These are phyloP conservation scores for Lotus japonicus DNA, from an alignment of 306 rosid genomes.

Conservation along the genomic window DNA sequence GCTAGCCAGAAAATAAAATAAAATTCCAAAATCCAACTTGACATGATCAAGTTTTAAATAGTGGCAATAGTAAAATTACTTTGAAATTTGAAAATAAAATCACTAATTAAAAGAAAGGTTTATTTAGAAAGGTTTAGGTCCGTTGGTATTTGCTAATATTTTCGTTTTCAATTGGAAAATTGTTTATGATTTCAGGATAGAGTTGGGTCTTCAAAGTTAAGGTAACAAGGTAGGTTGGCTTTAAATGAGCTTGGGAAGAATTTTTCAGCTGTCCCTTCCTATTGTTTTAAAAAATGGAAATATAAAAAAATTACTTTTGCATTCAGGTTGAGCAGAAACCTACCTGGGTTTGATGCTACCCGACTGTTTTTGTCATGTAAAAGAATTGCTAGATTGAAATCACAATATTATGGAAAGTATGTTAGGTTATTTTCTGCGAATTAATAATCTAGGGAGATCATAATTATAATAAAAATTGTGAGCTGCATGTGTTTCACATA, in stretches of 20 bases:
- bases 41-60: not conserved
- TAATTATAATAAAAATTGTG: slow-evolving; percentile 1
- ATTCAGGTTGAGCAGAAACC: not conserved
- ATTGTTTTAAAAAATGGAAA: not conserved
- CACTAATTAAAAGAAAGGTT: not conserved
- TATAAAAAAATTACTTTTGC: not conserved
- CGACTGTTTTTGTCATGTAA: not conserved
- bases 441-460: not conserved
- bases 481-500: not conserved
- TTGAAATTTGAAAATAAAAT: not conserved
- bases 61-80: not conserved
- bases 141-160: not conserved
- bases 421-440: not conserved
- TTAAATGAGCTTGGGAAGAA: not conserved
- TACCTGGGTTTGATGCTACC: not conserved
- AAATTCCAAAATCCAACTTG: not conserved
- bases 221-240: not conserved
- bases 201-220: not conserved
- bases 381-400: not conserved
- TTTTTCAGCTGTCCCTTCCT: not conserved
- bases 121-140: not conserved
- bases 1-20: not conserved
- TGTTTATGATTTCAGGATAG: slow-evolving; percentile 6
- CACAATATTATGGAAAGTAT: not conserved
- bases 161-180: not conserved